These are phyloP conservation scores for Linderina pennispora DNA, from an alignment of 192 early-diverging fungal genomes.

Conservation along the genomic window DNA sequence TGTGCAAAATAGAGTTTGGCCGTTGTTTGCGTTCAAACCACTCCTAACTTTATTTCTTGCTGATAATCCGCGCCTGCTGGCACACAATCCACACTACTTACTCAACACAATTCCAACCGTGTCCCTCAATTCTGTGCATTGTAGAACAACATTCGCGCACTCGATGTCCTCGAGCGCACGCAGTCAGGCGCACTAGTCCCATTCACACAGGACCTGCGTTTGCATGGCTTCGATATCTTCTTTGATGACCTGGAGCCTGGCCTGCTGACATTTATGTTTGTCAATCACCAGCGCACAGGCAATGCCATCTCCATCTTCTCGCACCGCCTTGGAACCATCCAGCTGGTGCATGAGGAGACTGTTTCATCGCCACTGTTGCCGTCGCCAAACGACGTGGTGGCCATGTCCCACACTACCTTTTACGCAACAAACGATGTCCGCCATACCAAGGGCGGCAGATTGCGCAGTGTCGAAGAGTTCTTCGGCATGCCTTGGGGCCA, in stretches of 20 bases:
- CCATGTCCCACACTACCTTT: conserved; percentile 47
- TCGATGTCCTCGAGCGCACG: conserved; percentile 34
- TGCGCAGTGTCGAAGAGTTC: conserved; percentile 42
- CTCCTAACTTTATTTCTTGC: too few relatives aligned
- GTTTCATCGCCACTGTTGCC: conserved; percentile 46
- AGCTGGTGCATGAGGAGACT: conserved; percentile 45
- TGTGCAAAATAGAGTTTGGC: too few relatives aligned
- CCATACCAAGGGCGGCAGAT: conserved; percentile 5
- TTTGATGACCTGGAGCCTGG: conserved; percentile 34
- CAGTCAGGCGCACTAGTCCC: conserved; percentile 17
- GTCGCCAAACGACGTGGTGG: conserved; percentile 55
- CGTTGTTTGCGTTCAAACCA: too few relatives aligned
- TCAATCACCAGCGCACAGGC: conserved; percentile 54
- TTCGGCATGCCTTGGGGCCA: conserved; percentile 44
- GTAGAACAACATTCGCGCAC: conserved; percentile 42
- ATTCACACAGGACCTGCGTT: conserved; percentile 29
- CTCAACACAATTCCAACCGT: not conserved
- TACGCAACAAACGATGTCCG: conserved; percentile 55
- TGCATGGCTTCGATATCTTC: conserved; percentile 53
- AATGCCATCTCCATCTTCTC: conserved; percentile 51
- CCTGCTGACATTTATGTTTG: conserved; percentile 49
- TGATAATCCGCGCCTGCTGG: too few relatives aligned
- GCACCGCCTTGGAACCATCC: conserved; percentile 38
- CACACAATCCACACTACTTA: too few relatives aligned
- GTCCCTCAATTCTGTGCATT: not conserved